A percentile compares a stretch with the other conserved stretches of the same genome.
Evolutionary conservation across 352 stramenopile species (phyloP).

Genomic region (Heterotrichella gracilis): DNA sequence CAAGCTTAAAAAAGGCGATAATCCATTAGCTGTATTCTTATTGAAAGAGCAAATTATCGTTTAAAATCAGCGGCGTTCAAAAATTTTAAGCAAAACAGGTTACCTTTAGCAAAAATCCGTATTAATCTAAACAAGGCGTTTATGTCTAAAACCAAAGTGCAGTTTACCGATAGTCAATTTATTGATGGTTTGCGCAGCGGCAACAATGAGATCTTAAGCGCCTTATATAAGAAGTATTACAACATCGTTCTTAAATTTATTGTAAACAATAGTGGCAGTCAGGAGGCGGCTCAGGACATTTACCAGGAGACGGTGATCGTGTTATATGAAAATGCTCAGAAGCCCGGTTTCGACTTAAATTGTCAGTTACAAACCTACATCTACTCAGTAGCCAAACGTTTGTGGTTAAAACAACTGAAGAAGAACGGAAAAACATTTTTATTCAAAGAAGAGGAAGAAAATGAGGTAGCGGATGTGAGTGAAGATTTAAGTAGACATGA

Average conservation of each 20-base stretch:
- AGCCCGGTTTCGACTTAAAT: neutral
- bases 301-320: neutral
- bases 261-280: neutral
- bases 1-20: too few relatives aligned
- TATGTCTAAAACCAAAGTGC: slow-evolving; percentile 4
- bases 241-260: slow-evolving; percentile 9
- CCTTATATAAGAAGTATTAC: slow-evolving; percentile 8
- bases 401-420: neutral
- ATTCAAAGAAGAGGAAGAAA: neutral
- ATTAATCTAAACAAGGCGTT: neutral
- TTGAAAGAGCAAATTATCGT: too few relatives aligned
- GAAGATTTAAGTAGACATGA: neutral
- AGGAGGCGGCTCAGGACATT: neutral
- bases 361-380: slow-evolving; percentile 3
- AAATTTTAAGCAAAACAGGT: too few relatives aligned
- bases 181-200: neutral
- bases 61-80: too few relatives aligned
- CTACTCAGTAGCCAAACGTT: neutral
- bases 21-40: too few relatives aligned
- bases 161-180: neutral
- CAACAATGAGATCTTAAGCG: neutral
- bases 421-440: neutral
- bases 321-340: neutral
- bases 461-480: neutral
- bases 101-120: neutral